Percentiles rank a stretch among this genome's conserved stretches.
Evolutionary conservation across 352 stramenopile genomes (phyloP).

Genomic region (Phytophthora chlamydospora): DNA sequence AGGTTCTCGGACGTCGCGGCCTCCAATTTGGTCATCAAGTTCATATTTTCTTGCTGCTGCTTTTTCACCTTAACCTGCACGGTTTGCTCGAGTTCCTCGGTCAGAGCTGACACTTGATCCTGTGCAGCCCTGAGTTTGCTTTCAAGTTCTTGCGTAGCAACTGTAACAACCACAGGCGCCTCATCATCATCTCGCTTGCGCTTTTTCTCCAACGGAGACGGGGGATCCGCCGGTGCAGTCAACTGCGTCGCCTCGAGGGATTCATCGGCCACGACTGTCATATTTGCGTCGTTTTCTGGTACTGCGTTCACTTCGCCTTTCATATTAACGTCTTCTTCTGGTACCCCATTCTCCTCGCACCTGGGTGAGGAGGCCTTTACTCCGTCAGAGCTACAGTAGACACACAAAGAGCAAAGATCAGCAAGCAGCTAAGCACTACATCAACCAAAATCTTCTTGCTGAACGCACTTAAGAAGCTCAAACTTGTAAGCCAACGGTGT

Average conservation of each 20-base stretch:
- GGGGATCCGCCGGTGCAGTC: slow-evolving; percentile 4
- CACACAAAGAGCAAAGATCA: slow-evolving; percentile 1
- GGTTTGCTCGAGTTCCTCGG: slow-evolving; percentile 17
- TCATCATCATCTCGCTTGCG: slow-evolving; percentile 31
- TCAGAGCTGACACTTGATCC: slow-evolving; percentile 9
- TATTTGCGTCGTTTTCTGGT: slow-evolving; percentile 20
- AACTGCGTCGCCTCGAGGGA: slow-evolving; percentile 30
- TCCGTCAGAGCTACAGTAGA: background rate
- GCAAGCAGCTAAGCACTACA: background rate
- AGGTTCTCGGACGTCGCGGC: slow-evolving; percentile 24
- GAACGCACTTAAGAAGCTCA: slow-evolving; percentile 60
- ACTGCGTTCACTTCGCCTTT: slow-evolving; percentile 13
- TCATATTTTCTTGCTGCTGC: slow-evolving; percentile 33
- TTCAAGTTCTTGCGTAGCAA: slow-evolving; percentile 25
- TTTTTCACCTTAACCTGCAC: slow-evolving; percentile 22
- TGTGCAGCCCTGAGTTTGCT: slow-evolving; percentile 12
- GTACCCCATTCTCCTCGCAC: background rate
- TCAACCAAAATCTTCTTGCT: slow-evolving; percentile 5
- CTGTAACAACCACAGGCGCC: slow-evolving; percentile 13
- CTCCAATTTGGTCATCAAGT: slow-evolving; percentile 34
- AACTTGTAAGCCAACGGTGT: slow-evolving; percentile 65
- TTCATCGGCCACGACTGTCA: slow-evolving; percentile 30
- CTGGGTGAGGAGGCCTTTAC: background rate
- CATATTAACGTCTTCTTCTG: slow-evolving; percentile 25
- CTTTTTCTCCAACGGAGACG: slow-evolving; percentile 35